Evolutionary conservation across 768 basidiomycete species (phyloP).

Genomic region (Roridomyces roridus): DNA sequence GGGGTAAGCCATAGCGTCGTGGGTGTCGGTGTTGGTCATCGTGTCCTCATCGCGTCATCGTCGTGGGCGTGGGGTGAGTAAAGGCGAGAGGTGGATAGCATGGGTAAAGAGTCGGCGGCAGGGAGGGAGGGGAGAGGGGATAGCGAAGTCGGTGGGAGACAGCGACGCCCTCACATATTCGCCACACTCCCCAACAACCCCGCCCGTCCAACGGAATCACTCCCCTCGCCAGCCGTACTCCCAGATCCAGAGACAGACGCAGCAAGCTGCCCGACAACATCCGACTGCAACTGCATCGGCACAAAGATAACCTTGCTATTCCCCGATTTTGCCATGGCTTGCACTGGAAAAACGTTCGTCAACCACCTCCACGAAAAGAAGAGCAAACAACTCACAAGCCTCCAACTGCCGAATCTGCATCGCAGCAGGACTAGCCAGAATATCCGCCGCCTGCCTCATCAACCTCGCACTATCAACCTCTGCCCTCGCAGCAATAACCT

Average conservation of each 20-base stretch:
- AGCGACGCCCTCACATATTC: conserved; percentile 23
- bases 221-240: background rate
- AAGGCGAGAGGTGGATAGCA: too few relatives aligned
- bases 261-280: too few relatives aligned
- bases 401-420: conserved; percentile 99
- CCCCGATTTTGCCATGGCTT: too few relatives aligned
- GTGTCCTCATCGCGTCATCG: too few relatives aligned
- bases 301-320: too few relatives aligned
- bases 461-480: conserved; percentile 94
- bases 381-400: conserved; percentile 53
- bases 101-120: too few relatives aligned
- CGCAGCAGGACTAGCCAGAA: conserved; percentile 91
- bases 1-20: too few relatives aligned
- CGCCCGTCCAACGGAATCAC: conserved; percentile 11
- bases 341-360: conserved; percentile 33
- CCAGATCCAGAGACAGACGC: background rate
- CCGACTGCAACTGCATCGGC: too few relatives aligned
- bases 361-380: conserved; percentile 4
- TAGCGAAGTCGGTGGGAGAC: too few relatives aligned
- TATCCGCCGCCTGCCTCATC: conserved; percentile 97
- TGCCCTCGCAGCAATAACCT: conserved; percentile 94
- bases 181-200: conserved; percentile 20
- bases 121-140: too few relatives aligned
- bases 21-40: too few relatives aligned
- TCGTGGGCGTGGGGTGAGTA: too few relatives aligned